Evolutionary conservation across 306 rosid species (phyloP).

Genomic region (Sphenostylis stenocarpa): DNA sequence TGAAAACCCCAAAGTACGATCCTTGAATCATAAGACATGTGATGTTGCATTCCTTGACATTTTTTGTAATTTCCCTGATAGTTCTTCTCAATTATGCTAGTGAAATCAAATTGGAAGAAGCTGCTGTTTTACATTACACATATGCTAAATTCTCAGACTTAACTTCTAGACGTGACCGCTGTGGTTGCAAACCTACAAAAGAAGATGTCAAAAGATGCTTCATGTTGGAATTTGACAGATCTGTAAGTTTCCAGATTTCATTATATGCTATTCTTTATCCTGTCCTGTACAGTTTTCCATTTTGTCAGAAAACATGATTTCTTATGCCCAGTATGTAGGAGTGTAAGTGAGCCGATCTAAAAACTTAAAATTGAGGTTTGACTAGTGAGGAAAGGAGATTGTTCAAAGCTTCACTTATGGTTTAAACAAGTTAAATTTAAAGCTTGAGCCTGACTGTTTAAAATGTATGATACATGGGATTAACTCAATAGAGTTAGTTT

Average conservation of each 20-base stretch:
- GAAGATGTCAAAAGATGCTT: constrained; percentile 99
- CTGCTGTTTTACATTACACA: constrained; percentile 96
- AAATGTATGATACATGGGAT: not conserved
- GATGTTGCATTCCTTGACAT: constrained; percentile 8
- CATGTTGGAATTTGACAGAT: constrained; percentile 97
- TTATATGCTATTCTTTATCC: not conserved
- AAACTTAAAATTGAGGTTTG: not conserved
- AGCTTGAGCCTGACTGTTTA: not conserved
- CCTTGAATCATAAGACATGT: not conserved
- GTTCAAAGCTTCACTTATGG: not conserved
- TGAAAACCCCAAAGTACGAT: constrained; percentile 89
- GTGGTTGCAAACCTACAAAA: constrained; percentile 94
- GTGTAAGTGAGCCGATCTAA: not conserved
- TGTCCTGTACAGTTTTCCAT: not conserved
- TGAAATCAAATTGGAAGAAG: constrained; percentile 96
- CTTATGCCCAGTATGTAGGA: not conserved
- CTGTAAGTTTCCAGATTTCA: constrained; percentile 55
- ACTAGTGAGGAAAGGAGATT: not conserved
- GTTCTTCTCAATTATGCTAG: constrained; percentile 44
- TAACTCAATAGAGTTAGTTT: not conserved
- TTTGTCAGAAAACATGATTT: constrained; percentile 6
- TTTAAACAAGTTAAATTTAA: not conserved
- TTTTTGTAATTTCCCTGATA: constrained; percentile 30
- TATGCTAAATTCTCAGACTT: constrained; percentile 91
- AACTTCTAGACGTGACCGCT: constrained; percentile 93